Percentiles rank a stretch among this genome's conserved stretches.
Evolutionary conservation across 2,329 filamentous ascomycete species (phyloP).

Genomic region (Penicillium sp.): DNA sequence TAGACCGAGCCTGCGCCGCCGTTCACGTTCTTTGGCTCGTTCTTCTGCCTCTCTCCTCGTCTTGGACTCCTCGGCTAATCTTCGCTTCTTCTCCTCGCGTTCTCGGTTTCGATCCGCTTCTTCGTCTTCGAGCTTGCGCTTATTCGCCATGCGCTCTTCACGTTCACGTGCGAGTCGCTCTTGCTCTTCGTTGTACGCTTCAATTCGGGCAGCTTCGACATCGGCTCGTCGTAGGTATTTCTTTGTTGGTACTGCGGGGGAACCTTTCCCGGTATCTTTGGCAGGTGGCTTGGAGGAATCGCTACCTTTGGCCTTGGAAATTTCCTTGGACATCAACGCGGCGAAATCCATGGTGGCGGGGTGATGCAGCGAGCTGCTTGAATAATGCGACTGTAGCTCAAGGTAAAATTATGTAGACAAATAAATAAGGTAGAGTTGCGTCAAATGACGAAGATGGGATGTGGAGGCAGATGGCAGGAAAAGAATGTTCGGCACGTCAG

Average conservation of each 20-base stretch:
- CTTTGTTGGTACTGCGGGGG: slow-evolving; percentile 44
- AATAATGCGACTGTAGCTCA: background rate
- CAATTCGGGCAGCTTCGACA: slow-evolving; percentile 75
- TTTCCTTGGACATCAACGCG: slow-evolving; percentile 86
- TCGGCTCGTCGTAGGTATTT: slow-evolving; percentile 88
- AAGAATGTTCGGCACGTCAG: slow-evolving; percentile 13
- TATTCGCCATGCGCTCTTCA: slow-evolving; percentile 66
- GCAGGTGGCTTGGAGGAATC: slow-evolving; percentile 30
- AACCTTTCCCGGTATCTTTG: slow-evolving; percentile 16
- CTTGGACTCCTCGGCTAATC: slow-evolving; percentile 76
- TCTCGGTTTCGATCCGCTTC: slow-evolving; percentile 65
- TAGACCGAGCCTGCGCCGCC: slow-evolving; percentile 74
- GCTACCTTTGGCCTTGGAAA: slow-evolving; percentile 70
- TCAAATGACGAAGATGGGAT: background rate
- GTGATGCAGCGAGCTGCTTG: background rate
- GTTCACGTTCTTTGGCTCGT: slow-evolving; percentile 66
- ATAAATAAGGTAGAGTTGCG: background rate
- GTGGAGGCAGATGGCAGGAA: slow-evolving; percentile 7
- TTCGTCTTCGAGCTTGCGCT: slow-evolving; percentile 88
- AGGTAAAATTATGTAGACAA: background rate
- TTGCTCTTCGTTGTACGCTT: slow-evolving; percentile 79
- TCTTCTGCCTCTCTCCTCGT: slow-evolving; percentile 69
- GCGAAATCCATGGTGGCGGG: slow-evolving; percentile 81
- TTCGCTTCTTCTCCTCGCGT: slow-evolving; percentile 77
- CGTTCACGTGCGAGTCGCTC: slow-evolving; percentile 69